Percentiles rank a stretch among this genome's conserved stretches.
Conservation (phyloP, 116 monocot genomes). For the Zostera marina region DNA sequence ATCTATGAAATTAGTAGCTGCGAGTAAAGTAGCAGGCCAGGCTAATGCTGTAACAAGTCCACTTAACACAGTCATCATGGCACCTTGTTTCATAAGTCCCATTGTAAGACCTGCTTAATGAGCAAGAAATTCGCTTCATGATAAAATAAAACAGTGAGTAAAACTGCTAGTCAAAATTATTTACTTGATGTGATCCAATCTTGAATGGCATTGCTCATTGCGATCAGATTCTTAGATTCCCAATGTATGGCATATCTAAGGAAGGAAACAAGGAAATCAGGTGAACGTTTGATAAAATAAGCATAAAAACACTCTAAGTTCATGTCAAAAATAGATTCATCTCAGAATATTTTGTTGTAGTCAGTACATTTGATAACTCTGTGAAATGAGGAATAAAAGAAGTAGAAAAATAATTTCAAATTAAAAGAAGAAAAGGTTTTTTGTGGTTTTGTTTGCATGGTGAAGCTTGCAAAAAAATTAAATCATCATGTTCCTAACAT, state of each 20-base stretch:
- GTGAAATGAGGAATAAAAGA: no score
- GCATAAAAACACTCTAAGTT: background rate
- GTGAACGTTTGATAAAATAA: background rate
- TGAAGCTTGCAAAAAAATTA: no score
- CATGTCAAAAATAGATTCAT: no score
- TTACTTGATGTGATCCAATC: slow-evolving; percentile 98
- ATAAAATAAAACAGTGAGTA: background rate
- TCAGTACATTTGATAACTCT: no score
- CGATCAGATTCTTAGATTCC: slow-evolving; percentile 86
- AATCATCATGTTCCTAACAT: no score
- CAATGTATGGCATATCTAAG: slow-evolving; percentile 79
- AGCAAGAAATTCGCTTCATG: slow-evolving; percentile 2
- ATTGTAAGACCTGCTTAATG: slow-evolving; percentile 41
- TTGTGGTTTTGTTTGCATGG: no score
- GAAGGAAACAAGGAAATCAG: background rate
- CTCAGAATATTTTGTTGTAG: no score
- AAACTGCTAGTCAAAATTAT: background rate
- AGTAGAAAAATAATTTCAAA: no score
- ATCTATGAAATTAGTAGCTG: slow-evolving; percentile 86
- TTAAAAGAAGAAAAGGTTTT: no score
- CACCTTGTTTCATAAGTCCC: slow-evolving; percentile 84
- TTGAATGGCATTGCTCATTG: slow-evolving; percentile 82
- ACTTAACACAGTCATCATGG: slow-evolving; percentile 91
- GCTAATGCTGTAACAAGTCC: slow-evolving; percentile 72
- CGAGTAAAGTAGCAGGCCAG: slow-evolving; percentile 78